Evolutionary conservation across 352 stramenopile genomes (phyloP), one percentile per base, ranked within the genome.

Genomic region (Saprolegnia diclina): DNA sequence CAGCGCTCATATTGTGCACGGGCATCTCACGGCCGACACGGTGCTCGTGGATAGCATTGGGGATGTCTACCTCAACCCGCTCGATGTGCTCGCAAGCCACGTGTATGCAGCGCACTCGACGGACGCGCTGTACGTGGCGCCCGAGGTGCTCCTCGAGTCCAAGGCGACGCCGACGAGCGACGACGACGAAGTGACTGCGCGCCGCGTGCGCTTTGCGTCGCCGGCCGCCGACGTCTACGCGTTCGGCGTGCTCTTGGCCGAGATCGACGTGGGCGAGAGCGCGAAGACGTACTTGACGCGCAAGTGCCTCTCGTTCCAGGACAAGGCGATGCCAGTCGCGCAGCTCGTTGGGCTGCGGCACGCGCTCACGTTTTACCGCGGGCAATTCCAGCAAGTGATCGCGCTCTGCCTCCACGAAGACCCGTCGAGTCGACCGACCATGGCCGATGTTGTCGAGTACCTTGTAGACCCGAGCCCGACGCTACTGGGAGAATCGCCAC

Each of bases 211-310:
- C 24, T 59, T 59, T 59, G 24, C 24, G 3, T 59, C 52, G 24
- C 24, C 24, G 35, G 61, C 61, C 13, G 61, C 61, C 26, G 61
- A 67, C 48, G 61, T 67, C 6, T 67, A 67, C 32, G 35, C 61
- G 24, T 67, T 67, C 37, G 61, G 61, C 13, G 45, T 67, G 18
- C 32, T 67, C 16, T 38, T 67, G 21, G 61, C 61, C 2, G 61
- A 67, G 26, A 26, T 67, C 18, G 61, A 67, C 61, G 55, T 45
- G 61, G 61, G 42, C 40, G 61, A 56, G 26, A 67, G 61, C 32
- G 61, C 40, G 3, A 54, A 56, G 29, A 46, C 24, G 13, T 67
- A 54, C 40, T 18, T 67, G 1, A 57, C 32, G 32, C 61, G 48
- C 38, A 46, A 45, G 32, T 67, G 61, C n/a, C 32, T 67, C 5